Percentiles rank a stretch among this genome's conserved stretches.
These are phyloP conservation scores for Lasiosphaeris hirsuta DNA, from an alignment of 495 filamentous ascomycete species.

Conservation along the genomic window DNA sequence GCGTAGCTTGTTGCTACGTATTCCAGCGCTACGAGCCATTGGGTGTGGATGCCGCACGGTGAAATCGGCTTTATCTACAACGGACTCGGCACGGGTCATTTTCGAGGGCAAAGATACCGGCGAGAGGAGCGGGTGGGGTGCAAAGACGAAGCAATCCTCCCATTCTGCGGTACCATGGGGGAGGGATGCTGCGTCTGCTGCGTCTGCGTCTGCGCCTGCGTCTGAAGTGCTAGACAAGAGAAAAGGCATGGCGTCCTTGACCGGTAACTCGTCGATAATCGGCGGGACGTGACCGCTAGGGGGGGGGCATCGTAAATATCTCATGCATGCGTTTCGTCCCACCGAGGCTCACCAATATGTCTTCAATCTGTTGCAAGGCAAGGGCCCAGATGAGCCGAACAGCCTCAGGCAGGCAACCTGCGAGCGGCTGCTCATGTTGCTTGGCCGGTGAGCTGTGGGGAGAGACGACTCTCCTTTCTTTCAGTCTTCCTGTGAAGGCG, in stretches of 20 bases:
- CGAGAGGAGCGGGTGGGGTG: too few relatives aligned
- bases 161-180: too few relatives aligned
- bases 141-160: too few relatives aligned
- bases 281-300: constrained; percentile 1
- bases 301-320: background rate
- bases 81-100: too few relatives aligned
- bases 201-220: too few relatives aligned
- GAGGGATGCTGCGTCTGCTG: too few relatives aligned
- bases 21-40: too few relatives aligned
- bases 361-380: constrained; percentile 15
- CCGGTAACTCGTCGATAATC: constrained; percentile 2
- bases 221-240: background rate
- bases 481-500: background rate
- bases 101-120: too few relatives aligned
- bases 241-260: background rate
- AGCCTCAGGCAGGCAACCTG: constrained; percentile 13
- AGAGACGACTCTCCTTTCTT: background rate
- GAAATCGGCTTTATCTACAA: too few relatives aligned
- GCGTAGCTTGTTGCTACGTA: too few relatives aligned
- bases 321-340: constrained; percentile 16
- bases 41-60: too few relatives aligned
- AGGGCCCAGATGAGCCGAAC: constrained; percentile 14
- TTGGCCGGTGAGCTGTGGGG: constrained; percentile 3
- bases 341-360: constrained; percentile 17
- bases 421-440: constrained; percentile 5